Conservation (phyloP, 768 basidiomycete genomes). For the Lactarius vividus region DNA sequence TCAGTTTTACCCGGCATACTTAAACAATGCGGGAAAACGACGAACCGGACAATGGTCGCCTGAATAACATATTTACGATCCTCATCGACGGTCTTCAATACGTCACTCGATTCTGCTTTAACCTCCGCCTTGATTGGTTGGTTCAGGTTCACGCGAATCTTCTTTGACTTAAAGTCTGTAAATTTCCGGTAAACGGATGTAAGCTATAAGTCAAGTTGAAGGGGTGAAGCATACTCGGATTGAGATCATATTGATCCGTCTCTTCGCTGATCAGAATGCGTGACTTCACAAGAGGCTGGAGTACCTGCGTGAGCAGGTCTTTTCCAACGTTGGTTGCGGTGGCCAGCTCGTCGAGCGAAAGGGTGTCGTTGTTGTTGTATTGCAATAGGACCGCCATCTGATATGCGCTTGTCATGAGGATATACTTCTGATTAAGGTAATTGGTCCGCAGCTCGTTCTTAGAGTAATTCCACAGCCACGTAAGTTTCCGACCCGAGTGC, state of each 20-base stretch:
- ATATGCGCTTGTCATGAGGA: slow-evolving; percentile 91
- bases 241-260: slow-evolving; percentile 86
- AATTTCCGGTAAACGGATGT: neutral
- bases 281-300: slow-evolving; percentile 66
- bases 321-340: slow-evolving; percentile 78
- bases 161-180: slow-evolving; percentile 86
- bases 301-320: slow-evolving; percentile 71
- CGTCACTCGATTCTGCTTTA: slow-evolving; percentile 85
- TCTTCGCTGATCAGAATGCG: slow-evolving; percentile 90
- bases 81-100: slow-evolving; percentile 93
- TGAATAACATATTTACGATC: slow-evolving; percentile 97
- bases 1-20: slow-evolving; percentile 20
- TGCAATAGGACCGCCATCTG: slow-evolving; percentile 94
- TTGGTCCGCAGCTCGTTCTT: slow-evolving; percentile 96
- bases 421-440: slow-evolving; percentile 92
- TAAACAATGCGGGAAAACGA: slow-evolving; percentile 19
- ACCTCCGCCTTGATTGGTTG: slow-evolving; percentile 92
- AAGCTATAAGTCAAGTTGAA: neutral
- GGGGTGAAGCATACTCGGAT: slow-evolving; percentile 53
- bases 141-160: slow-evolving; percentile 90
- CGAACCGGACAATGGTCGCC: slow-evolving; percentile 84
- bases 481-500: slow-evolving; percentile 91
- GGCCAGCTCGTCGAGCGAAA: slow-evolving; percentile 76
- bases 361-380: slow-evolving; percentile 88
- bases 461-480: slow-evolving; percentile 98